Base-by-base conservation (phyloP, 345 rosid species). In the Eucalyptus curtisii region DNA sequence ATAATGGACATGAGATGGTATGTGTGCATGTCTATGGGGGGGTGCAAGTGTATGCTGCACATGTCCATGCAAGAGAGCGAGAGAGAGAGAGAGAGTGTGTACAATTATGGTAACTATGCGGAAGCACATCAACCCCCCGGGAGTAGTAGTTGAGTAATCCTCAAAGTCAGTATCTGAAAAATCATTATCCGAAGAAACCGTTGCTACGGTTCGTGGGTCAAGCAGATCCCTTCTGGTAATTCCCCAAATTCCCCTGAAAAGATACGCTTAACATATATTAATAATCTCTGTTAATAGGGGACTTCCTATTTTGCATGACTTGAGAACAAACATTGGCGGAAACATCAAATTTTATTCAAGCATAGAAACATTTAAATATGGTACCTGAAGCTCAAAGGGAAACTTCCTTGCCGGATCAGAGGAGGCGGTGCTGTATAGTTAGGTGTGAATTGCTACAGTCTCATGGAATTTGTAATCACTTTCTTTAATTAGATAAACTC, bases 61-160 rank as follows among this genome's bases (percentile, higher is more conserved):
- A 19, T 45, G 40, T 53, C 10, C 30, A 49, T 31, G 40, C 57
- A 59, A 5, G 79, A 44, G 64, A 44, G 55, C 85, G 42, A 87
- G 66, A 90, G 40, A 87, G 90, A 89, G 92, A 87, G 57, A 90
- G 90, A 89, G 87, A 84, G 86, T 86, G 66, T 52, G 59, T 64
- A 97, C 98, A 49, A 93, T 93, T 49, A 96, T 92, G 86, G 98
- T 96, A 90, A 95, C 90, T 49, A 93, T 53, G 24, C 98, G 95
- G 89, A 96, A 96, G 92, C 96, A 96, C 45, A 96, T 87, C 88
- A 96, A 90, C 90, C 97, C 94, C 91, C 93, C 91, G 10, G 95
- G 88, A 89, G 92, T 90, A 86, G 94, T 92, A 87, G 90, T 84
- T 12, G 95, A 85, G 87, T 91, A 92, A 11, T 92, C 95, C 61